Evolutionary conservation across 2,329 filamentous ascomycete species (phyloP).

Genomic region (Calycina herbarum): DNA sequence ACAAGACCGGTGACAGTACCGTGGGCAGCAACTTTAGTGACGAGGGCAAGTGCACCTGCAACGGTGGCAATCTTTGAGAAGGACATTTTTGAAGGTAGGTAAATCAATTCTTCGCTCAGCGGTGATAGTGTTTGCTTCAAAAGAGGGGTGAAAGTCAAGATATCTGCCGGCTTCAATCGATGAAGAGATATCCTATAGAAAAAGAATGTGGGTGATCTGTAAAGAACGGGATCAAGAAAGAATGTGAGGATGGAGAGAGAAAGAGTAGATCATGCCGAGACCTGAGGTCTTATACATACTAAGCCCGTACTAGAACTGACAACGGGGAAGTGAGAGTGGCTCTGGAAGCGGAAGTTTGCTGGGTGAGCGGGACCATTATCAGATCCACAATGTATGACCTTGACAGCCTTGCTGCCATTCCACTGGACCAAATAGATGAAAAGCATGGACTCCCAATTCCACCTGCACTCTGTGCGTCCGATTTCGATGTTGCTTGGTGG

Average conservation of each 20-base stretch:
- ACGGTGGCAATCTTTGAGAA: constrained; percentile 31
- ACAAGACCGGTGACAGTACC: constrained; percentile 47
- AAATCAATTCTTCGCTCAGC: constrained; percentile 23
- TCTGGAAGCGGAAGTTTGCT: neutral
- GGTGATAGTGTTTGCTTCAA: constrained; percentile 19
- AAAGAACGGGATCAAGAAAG: constrained; percentile 19
- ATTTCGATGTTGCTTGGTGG: neutral
- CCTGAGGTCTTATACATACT: constrained; percentile 9
- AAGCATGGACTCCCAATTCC: neutral
- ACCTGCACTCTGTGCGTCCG: neutral
- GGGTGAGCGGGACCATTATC: neutral
- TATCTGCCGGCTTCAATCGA: constrained; percentile 31
- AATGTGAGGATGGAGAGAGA: constrained; percentile 15
- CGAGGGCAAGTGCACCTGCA: constrained; percentile 34
- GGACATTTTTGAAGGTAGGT: constrained; percentile 29
- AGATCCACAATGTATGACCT: constrained; percentile 9
- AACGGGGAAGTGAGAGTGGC: constrained; percentile 2
- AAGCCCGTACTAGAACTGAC: neutral
- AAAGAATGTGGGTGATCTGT: constrained; percentile 26
- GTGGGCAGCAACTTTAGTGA: constrained; percentile 45
- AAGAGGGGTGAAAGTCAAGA: constrained; percentile 17
- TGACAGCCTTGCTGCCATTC: neutral
- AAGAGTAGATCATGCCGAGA: constrained; percentile 6
- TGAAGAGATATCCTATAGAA: constrained; percentile 26
- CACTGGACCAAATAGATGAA: neutral